Conservation (phyloP, 345 rosid species). For the Brassica incana region DNA sequence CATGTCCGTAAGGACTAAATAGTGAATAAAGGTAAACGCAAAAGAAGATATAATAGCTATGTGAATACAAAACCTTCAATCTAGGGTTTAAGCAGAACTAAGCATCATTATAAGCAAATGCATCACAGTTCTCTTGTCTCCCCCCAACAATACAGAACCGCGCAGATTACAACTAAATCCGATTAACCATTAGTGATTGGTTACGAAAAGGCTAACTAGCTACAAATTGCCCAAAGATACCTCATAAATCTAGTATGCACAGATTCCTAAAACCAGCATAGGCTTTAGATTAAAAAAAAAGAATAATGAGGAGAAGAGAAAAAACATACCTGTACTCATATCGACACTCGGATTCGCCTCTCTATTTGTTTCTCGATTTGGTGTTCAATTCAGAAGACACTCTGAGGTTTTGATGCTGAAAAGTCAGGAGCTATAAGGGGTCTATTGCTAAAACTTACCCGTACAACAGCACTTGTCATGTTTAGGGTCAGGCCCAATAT, state of each 20-base stretch:
- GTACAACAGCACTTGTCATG: background rate
- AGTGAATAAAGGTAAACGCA: background rate
- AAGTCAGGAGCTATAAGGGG: background rate
- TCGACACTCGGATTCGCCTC: background rate
- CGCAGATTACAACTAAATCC: background rate
- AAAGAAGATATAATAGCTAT: background rate
- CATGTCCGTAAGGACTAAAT: background rate
- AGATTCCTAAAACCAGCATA: conserved; percentile 1
- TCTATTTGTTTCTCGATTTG: background rate
- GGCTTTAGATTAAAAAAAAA: background rate
- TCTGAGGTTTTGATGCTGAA: background rate
- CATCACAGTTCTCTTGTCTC: background rate
- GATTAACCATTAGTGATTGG: background rate
- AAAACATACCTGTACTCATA: conserved; percentile 37
- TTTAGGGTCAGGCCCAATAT: background rate
- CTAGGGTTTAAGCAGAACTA: background rate
- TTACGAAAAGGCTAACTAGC: background rate
- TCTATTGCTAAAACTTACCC: background rate
- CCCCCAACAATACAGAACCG: background rate
- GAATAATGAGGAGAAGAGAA: background rate
- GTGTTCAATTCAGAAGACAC: background rate
- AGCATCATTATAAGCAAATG: background rate
- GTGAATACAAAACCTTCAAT: background rate
- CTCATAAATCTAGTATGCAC: background rate
- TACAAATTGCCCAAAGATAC: background rate